Evolutionary conservation across 2,329 filamentous ascomycete species (phyloP), one percentile per base, ranked within the genome.

Genomic region (Hypoxylon sp.): DNA sequence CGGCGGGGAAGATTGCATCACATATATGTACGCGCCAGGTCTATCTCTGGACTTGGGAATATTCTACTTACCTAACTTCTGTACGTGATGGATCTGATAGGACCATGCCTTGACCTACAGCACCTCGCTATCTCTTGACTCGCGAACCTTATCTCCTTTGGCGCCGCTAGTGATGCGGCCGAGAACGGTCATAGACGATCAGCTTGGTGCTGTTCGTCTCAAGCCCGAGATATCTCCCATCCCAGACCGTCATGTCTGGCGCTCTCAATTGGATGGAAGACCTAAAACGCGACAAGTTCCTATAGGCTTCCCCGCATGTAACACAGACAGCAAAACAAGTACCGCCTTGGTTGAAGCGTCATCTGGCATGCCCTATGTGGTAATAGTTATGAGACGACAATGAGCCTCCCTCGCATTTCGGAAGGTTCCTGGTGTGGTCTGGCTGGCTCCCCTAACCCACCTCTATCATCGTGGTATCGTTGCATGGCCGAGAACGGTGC

Each of bases 181-280:
- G 70, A 74, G 57, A 75, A 74, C 73, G 71, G 68, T 67, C 17
- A 31, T 51, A 52, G 35, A 59, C 42, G 60, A 65, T 32, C 46
- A 46, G 37, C 15, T 37, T 58, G 32, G 17, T 59, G 21, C 32
- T 47, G 32, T 35, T 63, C 37, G 35, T 21, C 35, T 65, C 56
- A 66, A 74, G 53, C 39, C 68, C 69, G 73, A 71, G 68, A 74
- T 73, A 74, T 72, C 68, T 71, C 71, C 69, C 21, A 50, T 44
- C 32, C 51, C n/a, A 39, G 32, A 46, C 27, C 31, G 32, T 29
- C 10, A 27, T 42, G 37, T 44, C 62, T 60, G 65, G 42, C 60
- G 35, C 24, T 47, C 46, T 61, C 64, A 50, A 65, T 60, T 66
- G 55, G 47, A 65, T 66, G 39, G 56, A 37, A 37, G 32, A 10